Conservation (phyloP, 192 early-diverging fungal genomes). For the Thamnidium elegans region DNA sequence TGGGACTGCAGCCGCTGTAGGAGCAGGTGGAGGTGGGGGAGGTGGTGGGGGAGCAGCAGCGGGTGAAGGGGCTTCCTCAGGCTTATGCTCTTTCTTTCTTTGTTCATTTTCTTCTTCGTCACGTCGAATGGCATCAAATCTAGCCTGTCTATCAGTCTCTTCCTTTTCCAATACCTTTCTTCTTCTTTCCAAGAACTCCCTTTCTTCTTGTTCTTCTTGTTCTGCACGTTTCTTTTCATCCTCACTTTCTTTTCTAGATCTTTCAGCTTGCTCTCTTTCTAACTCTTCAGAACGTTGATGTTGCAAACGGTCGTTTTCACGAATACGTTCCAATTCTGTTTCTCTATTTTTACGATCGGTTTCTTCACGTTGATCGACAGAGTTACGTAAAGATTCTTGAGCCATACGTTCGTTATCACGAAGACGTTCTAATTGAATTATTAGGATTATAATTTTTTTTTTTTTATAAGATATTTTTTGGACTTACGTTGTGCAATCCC, state of each 20-base stretch:
- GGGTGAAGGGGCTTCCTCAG: background rate
- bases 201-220: conserved; percentile 5
- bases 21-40: conserved; percentile 15
- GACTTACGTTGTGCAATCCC: conserved; percentile 28
- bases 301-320: conserved; percentile 7
- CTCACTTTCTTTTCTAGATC: background rate
- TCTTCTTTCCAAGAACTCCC: conserved; percentile 19
- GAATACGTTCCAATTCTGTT: conserved; percentile 10
- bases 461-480: background rate
- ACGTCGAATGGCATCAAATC: conserved; percentile 13
- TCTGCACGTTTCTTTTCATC: conserved; percentile 19
- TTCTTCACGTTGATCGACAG: conserved; percentile 34
- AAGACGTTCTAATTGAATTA: conserved; percentile 28
- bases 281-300: conserved; percentile 17
- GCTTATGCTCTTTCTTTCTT: conserved; percentile 11
- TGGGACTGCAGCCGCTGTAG: background rate
- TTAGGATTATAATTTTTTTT: background rate
- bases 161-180: conserved; percentile 14
- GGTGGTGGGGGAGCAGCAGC: conserved; percentile 8
- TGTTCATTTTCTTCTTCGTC: conserved; percentile 16
- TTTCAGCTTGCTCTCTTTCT: conserved; percentile 11
- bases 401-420: conserved; percentile 34
- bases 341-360: conserved; percentile 27
- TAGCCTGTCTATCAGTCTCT: conserved; percentile 15
- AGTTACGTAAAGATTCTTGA: conserved; percentile 38